A percentile compares a stretch with the other conserved stretches of the same genome.
Conservation (phyloP, 2,329 filamentous ascomycete genomes). For the Graphilbum sp. region DNA sequence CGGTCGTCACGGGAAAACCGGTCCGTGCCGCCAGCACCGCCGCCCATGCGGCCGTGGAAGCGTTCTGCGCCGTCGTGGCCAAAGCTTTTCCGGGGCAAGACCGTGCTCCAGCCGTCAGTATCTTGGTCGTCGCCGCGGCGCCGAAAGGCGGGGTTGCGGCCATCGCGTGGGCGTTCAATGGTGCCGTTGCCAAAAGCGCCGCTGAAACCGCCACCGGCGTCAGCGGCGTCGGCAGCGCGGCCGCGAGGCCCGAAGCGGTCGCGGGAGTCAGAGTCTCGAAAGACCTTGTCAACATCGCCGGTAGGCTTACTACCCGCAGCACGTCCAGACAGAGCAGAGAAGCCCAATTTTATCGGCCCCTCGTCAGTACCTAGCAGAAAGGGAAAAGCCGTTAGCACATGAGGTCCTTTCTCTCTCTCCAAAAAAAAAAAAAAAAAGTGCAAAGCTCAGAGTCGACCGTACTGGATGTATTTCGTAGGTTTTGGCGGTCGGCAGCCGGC, state of each 20-base stretch:
- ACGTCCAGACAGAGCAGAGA: conserved; percentile 67
- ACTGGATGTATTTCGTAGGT: conserved; percentile 42
- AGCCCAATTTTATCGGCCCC: conserved; percentile 66
- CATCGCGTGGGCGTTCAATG: conserved; percentile 31
- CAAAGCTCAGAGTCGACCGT: too few relatives aligned
- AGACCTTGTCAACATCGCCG: conserved; percentile 35
- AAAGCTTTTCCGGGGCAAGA: conserved; percentile 59
- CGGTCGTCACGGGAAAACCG: conserved; percentile 41
- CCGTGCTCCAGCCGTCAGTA: conserved; percentile 57
- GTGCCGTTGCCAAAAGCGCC: conserved; percentile 26
- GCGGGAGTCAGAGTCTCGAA: conserved; percentile 32
- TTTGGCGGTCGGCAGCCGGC: conserved; percentile 33
- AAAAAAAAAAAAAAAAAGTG: too few relatives aligned
- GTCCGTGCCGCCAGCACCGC: conserved; percentile 24
- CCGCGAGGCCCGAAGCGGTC: conserved; percentile 46
- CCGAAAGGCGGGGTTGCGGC: conserved; percentile 28
- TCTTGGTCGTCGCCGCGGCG: conserved; percentile 43
- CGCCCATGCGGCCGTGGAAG: conserved; percentile 46
- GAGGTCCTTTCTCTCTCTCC: too few relatives aligned
- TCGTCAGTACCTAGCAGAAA: conserved; percentile 65
- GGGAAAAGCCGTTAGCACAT: too few relatives aligned
- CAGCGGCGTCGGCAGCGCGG: conserved; percentile 14
- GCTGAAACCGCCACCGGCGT: conserved; percentile 17
- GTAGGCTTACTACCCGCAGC: conserved; percentile 21
- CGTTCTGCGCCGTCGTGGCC: conserved; percentile 56